Conservation (phyloP, 2,329 filamentous ascomycete species). For the Pseudogymnoascus sp. region DNA sequence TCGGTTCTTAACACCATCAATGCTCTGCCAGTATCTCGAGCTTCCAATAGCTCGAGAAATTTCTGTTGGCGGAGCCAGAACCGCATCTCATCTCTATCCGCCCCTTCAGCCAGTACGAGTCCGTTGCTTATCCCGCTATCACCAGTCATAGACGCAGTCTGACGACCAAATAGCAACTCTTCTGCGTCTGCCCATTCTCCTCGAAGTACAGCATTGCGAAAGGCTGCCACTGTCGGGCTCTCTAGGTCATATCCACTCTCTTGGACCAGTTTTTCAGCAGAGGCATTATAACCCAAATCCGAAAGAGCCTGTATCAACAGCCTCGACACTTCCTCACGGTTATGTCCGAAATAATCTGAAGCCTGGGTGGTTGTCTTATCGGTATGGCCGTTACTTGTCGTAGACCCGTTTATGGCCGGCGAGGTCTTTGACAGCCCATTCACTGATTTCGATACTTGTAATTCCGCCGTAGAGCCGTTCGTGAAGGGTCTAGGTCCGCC, state of each 20-base stretch:
- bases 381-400: slow-evolving; percentile 27
- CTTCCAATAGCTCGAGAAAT: slow-evolving; percentile 81
- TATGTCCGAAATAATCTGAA: slow-evolving; percentile 65
- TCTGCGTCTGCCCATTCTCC: slow-evolving; percentile 86
- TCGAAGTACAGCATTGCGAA: slow-evolving; percentile 67
- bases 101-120: slow-evolving; percentile 64
- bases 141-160: neutral
- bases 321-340: slow-evolving; percentile 85
- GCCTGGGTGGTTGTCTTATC: slow-evolving; percentile 17
- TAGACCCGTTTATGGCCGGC: slow-evolving; percentile 47
- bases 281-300: slow-evolving; percentile 76
- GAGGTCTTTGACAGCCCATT: slow-evolving; percentile 42
- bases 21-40: slow-evolving; percentile 61
- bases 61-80: slow-evolving; percentile 91
- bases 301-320: slow-evolving; percentile 84
- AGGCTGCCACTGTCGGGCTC: slow-evolving; percentile 74
- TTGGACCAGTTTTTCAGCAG: slow-evolving; percentile 63
- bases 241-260: slow-evolving; percentile 87
- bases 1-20: slow-evolving; percentile 79
- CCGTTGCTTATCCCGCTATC: slow-evolving; percentile 26
- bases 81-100: slow-evolving; percentile 70
- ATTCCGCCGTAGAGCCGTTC: slow-evolving; percentile 45
- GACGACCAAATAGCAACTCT: slow-evolving; percentile 56
- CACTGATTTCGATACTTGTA: slow-evolving; percentile 30
- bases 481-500: slow-evolving; percentile 43